Evolutionary conservation across 78 protist species (phyloP).

Genomic region (Planoprotostelium fungivorum): DNA sequence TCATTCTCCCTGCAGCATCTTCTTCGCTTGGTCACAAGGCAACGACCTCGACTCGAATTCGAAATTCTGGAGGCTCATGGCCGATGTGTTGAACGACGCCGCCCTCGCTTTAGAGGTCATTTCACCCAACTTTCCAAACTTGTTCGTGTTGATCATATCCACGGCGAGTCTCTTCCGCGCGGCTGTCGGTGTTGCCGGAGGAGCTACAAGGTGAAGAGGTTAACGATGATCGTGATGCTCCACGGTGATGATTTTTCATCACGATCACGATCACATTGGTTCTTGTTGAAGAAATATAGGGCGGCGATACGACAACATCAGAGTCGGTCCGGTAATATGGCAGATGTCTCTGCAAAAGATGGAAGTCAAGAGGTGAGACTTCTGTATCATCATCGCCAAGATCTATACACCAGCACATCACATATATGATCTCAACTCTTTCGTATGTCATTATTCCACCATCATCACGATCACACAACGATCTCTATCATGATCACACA

Average conservation of each 20-base stretch:
- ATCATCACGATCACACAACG: no score
- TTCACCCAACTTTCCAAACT: slow-evolving; percentile 3
- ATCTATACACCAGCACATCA: no score
- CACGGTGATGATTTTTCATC: no score
- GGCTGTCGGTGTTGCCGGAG: slow-evolving; percentile 62
- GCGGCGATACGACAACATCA: slow-evolving; percentile 48
- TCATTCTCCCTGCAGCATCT: slow-evolving; percentile 19
- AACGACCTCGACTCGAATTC: slow-evolving; percentile 45
- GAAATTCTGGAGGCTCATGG: slow-evolving; percentile 54
- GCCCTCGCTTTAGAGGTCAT: slow-evolving; percentile 66
- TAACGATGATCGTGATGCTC: no score
- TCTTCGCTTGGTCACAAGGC: slow-evolving; percentile 25
- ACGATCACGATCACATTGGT: no score
- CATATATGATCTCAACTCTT: no score
- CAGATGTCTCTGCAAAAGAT: slow-evolving; percentile 67
- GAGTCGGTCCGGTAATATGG: slow-evolving; percentile 48
- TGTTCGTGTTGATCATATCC: slow-evolving; percentile 12
- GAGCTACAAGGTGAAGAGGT: no score
- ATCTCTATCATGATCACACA: no score
- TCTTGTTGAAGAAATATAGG: no score
- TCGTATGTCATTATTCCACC: no score
- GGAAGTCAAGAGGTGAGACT: slow-evolving; percentile 51
- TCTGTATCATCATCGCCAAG: neutral
- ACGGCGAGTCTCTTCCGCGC: slow-evolving; percentile 14
- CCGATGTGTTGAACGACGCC: slow-evolving; percentile 49